Percentiles rank a stretch among this genome's conserved stretches.
phyloP scores from a whole-genome alignment of 2,329 filamentous ascomycete genomes.

The Phaeosphaeria sp. region DNA sequence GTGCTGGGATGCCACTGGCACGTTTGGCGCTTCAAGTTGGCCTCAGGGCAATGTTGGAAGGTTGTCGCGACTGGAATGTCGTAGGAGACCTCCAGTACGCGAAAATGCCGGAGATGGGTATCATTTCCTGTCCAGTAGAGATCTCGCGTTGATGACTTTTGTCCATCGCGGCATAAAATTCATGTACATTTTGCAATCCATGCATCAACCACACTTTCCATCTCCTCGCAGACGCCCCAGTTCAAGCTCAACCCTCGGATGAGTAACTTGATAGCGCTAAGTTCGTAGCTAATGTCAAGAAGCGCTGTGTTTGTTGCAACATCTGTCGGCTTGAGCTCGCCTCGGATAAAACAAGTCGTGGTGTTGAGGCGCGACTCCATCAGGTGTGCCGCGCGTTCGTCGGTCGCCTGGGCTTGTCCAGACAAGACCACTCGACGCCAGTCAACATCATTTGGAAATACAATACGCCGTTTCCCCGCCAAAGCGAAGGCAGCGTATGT shows the following conservation, averaged over 20 bases:
- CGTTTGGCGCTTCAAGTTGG: background rate
- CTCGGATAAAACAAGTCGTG: background rate
- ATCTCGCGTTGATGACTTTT: background rate
- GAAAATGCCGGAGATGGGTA: conserved; percentile 1
- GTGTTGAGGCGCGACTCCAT: background rate
- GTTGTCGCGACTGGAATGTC: background rate
- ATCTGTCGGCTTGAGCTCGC: background rate
- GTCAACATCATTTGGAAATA: background rate
- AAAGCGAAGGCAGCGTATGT: background rate
- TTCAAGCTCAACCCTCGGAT: background rate
- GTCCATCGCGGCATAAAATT: background rate
- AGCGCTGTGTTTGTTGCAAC: background rate
- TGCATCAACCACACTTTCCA: background rate
- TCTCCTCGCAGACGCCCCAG: background rate
- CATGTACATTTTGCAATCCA: conserved; percentile 1
- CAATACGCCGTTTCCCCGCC: background rate
- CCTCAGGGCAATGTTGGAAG: background rate
- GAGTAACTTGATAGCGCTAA: background rate
- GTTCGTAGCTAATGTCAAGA: background rate
- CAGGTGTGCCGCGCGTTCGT: background rate
- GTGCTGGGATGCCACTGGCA: background rate
- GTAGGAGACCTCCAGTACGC: background rate
- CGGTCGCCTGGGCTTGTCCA: background rate
- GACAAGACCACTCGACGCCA: background rate
- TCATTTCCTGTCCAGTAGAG: background rate